These are phyloP conservation scores for Saussurea involucrata DNA, from an alignment of 129 eudicot species.

Conservation along the genomic window DNA sequence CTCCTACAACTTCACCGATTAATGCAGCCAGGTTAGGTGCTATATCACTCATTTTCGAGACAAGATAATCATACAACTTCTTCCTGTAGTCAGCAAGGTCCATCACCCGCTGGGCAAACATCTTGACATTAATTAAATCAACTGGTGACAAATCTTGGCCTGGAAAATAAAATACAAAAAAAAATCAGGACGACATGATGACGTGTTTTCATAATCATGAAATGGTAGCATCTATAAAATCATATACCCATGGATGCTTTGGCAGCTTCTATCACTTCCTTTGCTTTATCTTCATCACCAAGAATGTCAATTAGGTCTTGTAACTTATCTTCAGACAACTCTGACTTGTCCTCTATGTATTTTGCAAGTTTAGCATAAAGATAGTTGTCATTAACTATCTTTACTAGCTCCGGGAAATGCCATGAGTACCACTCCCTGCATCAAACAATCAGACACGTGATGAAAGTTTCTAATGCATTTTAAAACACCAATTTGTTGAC, in stretches of 20 bases:
- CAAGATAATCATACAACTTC: constrained; percentile 84
- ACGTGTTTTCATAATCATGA: neutral
- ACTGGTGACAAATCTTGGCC: constrained; percentile 91
- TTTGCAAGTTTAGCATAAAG: constrained; percentile 87
- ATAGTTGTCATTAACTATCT: constrained; percentile 92
- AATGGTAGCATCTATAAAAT: neutral
- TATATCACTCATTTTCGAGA: constrained; percentile 84
- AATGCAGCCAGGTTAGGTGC: constrained; percentile 96
- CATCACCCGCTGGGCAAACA: constrained; percentile 91
- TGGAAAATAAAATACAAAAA: constrained; percentile 26
- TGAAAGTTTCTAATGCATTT: neutral
- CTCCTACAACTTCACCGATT: constrained; percentile 96
- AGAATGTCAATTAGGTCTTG: constrained; percentile 65
- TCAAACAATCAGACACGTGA: constrained; percentile 8
- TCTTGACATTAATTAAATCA: constrained; percentile 85
- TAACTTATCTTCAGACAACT: constrained; percentile 67
- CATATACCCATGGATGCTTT: constrained; percentile 96
- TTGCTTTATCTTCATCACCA: constrained; percentile 96
- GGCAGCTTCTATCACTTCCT: constrained; percentile 90
- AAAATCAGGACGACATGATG: constrained; percentile 1
- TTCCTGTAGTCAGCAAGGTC: constrained; percentile 95
- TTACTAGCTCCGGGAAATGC: constrained; percentile 97
- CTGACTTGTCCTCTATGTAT: constrained; percentile 65
- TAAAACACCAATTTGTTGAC: neutral
- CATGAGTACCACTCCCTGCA: constrained; percentile 97